Evolutionary conservation across 768 basidiomycete species (phyloP), one percentile per base, ranked within the genome.

Genomic region (Lepiota venenata): DNA sequence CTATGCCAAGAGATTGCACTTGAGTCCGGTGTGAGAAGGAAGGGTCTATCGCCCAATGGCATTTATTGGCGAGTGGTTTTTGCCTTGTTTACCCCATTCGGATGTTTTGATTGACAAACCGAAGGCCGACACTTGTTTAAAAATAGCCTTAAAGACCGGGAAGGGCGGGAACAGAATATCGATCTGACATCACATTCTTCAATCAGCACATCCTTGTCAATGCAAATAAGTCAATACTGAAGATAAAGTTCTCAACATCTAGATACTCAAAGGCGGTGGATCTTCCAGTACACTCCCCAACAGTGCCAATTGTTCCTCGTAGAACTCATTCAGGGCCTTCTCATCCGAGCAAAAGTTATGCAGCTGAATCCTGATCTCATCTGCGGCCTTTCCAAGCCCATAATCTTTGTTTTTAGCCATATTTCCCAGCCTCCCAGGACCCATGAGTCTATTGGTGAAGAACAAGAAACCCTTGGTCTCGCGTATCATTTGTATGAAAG

Each of bases 401-500:
- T 78, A 73, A 11, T 78, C 81, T 61, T 83, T 84, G 58, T 71
- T 78, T 58, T 80, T 82, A 59, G 76, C 63, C 16, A 74, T 71
- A 20, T 75, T 67, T 1, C 82, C 83, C 72, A 85, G 76, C 54
- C 86, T 74, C 45, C 87, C 84, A 11, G 85, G 78, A 2, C 80
- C 85, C 77, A 91, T 88, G 54, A 95, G 72, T 20, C 93, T 76
- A 66, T 98, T 98, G 50, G 90, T 94, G 60, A 93, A 74, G 76
- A 95, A 96, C 55, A 93, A 69, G 69, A 93, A 95, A 0, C 94
- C 93, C 50, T 87, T 76, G 3, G 77, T 67, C 1, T 85, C 91
- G 2, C 88, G 91, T 4, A 94, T 63, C 55, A 96, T 87, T 66
- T 97, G 93, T 8, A 93, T 84, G 64, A 98, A 93, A 8, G 91